Evolutionary conservation across 495 filamentous ascomycete species (phyloP).

Genomic region (Aspergillus kassunensis): DNA sequence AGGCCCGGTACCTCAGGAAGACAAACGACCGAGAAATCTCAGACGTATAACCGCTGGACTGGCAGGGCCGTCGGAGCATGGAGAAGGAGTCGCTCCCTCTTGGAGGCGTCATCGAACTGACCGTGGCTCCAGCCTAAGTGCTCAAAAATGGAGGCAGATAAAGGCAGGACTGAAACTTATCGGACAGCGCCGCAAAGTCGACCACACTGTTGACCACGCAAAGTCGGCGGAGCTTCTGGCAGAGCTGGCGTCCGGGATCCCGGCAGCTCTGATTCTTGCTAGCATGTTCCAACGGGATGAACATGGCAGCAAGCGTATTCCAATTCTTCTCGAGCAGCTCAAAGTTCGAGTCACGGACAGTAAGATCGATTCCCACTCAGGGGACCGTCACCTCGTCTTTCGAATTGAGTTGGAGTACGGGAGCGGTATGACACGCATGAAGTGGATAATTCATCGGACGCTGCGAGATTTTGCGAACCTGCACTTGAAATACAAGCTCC

Average conservation of each 20-base stretch:
- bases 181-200: slow-evolving; percentile 71
- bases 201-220: slow-evolving; percentile 80
- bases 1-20: slow-evolving; percentile 34
- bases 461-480: slow-evolving; percentile 89
- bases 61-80: slow-evolving; percentile 53
- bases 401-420: slow-evolving; percentile 95
- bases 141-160: slow-evolving; percentile 80
- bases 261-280: slow-evolving; percentile 86
- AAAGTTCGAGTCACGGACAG: slow-evolving; percentile 85
- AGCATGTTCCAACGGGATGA: slow-evolving; percentile 98
- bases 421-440: slow-evolving; percentile 92
- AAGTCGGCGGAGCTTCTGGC: slow-evolving; percentile 97
- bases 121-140: slow-evolving; percentile 70
- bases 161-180: slow-evolving; percentile 82
- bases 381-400: slow-evolving; percentile 81
- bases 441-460: slow-evolving; percentile 87
- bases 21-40: slow-evolving; percentile 65
- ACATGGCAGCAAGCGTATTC: slow-evolving; percentile 89
- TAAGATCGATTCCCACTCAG: slow-evolving; percentile 55
- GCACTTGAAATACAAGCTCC: slow-evolving; percentile 86
- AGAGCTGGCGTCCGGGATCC: slow-evolving; percentile 85
- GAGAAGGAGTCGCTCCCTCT: slow-evolving; percentile 44
- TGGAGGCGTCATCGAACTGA: slow-evolving; percentile 54
- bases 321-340: slow-evolving; percentile 90
- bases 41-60: slow-evolving; percentile 68